Evolutionary conservation across 495 filamentous ascomycete species (phyloP).

Genomic region (Acidomyces sp.): DNA sequence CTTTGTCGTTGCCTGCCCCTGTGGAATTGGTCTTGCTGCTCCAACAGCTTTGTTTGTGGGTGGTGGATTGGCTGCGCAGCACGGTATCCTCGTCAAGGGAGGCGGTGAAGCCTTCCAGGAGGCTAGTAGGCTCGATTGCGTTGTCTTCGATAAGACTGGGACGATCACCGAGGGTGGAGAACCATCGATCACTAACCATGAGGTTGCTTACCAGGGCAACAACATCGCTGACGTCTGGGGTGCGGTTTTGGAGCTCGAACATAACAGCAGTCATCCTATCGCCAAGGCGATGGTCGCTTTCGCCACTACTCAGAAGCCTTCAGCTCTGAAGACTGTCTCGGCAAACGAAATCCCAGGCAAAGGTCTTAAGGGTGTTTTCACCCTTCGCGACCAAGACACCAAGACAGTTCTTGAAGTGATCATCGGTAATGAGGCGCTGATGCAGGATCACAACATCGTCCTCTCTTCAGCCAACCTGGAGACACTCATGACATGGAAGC

Average conservation of each 20-base stretch:
- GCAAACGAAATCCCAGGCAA: conserved; percentile 69
- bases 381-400: conserved; percentile 19
- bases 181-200: conserved; percentile 64
- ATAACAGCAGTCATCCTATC: conserved; percentile 75
- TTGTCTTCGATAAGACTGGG: conserved; percentile 95
- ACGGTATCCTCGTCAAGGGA: conserved; percentile 88
- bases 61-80: conserved; percentile 69
- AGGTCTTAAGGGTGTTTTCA: conserved; percentile 62
- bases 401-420: conserved; percentile 51
- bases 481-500: conserved; percentile 24
- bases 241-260: conserved; percentile 55
- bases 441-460: conserved; percentile 31
- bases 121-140: conserved; percentile 68
- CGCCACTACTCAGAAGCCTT: conserved; percentile 30
- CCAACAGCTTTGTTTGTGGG: conserved; percentile 92
- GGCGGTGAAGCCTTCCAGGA: conserved; percentile 94
- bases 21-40: conserved; percentile 80
- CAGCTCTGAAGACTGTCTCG: conserved; percentile 31
- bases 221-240: conserved; percentile 34
- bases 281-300: conserved; percentile 66
- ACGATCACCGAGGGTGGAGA: conserved; percentile 80
- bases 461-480: conserved; percentile 6
- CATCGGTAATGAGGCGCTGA: conserved; percentile 73
- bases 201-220: conserved; percentile 41
- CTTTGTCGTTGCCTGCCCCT: conserved; percentile 91